phyloP scores from a whole-genome alignment of 2,329 filamentous ascomycete genomes.

The Ascomycota sp. region DNA sequence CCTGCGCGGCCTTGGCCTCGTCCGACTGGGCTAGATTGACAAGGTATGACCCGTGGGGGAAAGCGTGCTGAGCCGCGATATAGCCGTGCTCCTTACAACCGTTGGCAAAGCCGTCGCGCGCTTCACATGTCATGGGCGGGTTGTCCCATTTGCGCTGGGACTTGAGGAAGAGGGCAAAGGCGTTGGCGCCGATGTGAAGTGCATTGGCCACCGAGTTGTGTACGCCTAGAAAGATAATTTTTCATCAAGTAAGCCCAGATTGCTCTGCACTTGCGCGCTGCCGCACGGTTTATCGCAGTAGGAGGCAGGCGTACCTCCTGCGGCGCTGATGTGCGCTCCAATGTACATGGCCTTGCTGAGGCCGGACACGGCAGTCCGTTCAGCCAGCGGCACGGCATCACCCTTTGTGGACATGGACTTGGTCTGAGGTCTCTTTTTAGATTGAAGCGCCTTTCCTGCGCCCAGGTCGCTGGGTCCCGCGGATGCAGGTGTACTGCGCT shows the following conservation, averaged over 20 bases:
- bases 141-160: constrained; percentile 90
- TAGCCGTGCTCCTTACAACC: constrained; percentile 51
- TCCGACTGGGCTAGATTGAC: constrained; percentile 88
- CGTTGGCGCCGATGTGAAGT: constrained; percentile 67
- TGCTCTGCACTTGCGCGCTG: too few relatives aligned
- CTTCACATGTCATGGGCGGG: constrained; percentile 50
- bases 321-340: constrained; percentile 78
- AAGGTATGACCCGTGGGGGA: constrained; percentile 90
- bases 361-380: constrained; percentile 40
- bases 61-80: constrained; percentile 48
- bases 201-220: constrained; percentile 73
- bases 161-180: constrained; percentile 89
- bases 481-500: too few relatives aligned
- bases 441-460: too few relatives aligned
- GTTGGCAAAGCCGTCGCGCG: constrained; percentile 47
- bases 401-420: constrained; percentile 15
- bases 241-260: not conserved
- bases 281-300: not conserved
- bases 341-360: constrained; percentile 58
- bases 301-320: constrained; percentile 45
- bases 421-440: too few relatives aligned
- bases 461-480: too few relatives aligned
- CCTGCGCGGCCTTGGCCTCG: constrained; percentile 58
- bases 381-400: constrained; percentile 40
- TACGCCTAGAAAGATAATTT: constrained; percentile 36